Base-by-base conservation (phyloP, 306 rosid genomes). In the Arachis hypogaea region DNA sequence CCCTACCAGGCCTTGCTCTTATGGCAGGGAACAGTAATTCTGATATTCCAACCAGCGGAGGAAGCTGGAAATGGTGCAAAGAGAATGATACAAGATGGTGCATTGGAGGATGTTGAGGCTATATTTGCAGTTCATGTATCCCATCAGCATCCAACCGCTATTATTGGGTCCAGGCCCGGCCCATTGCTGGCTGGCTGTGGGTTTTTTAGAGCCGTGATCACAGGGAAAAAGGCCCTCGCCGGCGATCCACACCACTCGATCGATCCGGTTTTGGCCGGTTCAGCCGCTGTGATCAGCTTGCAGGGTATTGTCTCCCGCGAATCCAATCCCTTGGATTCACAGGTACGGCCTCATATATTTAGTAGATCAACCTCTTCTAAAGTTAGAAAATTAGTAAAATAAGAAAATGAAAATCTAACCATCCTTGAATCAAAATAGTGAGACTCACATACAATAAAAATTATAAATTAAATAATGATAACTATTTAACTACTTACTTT, bases 61-160 rank as follows among this genome's bases (percentile, higher is more conserved):
- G 98, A 94, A 78, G 98, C 98, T 11, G 98, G 98, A 0, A 94
- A 94, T 77, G 98, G 98, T 0, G 97, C 97, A 72, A 94, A 91
- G 78, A 11, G 87, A 75, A 94, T 94, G 98, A 94, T 94, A 7
- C 88, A 90, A 46, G 97, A 94, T 4, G 96, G 94, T 28, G 98
- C 95, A 9, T 69, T 91, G 73, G 82, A 88, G 58, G 84, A 91
- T 22, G 98, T 94, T 83, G 94, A 91, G 75, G 96, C 98, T 61
- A 94, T 94, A 59, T 94, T 94, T 68, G 98, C 98, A 36, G 85
- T 54, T 69, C 98, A 93, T 76, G 97, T 94, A 41, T 94, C 98
- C 30, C 97, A 94, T 49, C 83, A 91, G 63, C 91, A 86, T 59
- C 94, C 98, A 10, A 94, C 98, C 0, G 86, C 73, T 52, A 68